Evolutionary conservation across 2,329 filamentous ascomycete species (phyloP), one percentile per base, ranked within the genome.

Genomic region (Colletotrichum brevisporum): DNA sequence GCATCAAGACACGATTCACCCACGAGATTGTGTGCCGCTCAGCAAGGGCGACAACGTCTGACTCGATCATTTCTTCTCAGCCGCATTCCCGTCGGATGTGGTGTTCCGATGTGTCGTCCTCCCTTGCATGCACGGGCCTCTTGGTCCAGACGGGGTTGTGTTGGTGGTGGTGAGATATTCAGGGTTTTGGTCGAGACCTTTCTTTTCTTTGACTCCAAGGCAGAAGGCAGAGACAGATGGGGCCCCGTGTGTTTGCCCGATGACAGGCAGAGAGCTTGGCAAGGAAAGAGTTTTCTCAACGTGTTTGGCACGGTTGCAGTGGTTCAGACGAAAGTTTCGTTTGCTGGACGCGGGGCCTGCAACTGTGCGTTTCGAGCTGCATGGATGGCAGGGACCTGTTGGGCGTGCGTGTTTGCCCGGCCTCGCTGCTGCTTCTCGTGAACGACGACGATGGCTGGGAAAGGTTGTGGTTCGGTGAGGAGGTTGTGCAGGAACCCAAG

Each of bases 1-100:
- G 57, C 57, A 31, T 41, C 47, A 4, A 60, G 57, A 60, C 57
- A 43, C 52, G 57, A 52, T 60, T 52, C 45, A 51, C 21, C 47
- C 21, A 18, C 47, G 13, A 43, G 41, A 43, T n/a, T 43, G 31
- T 36, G 31, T 36, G 27, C 27, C 16, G 41, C 13, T n/a, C 13
- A 10, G 15, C 16, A 12, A 36, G 31, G 31, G 31, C 31, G 10
- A 36, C 31, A 36, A 36, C 31, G 31, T 36, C 31, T 36, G 24
- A 16, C 41, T 43, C 41, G 16, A 43, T 18, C 12, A 21, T 56
- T 18, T 39, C 39, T 39, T 56, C 41, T 43, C 41, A 43, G 41
- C 41, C 41, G 41, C 41, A 43, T 43, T 43, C 41, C 41, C 10
- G 41, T 43, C 41, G 41, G 41, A 6, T 6, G 41, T 43, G 41